Evolutionary conservation across 2,329 filamentous ascomycete species (phyloP), one percentile per base, ranked within the genome.

Genomic region (Pyrenochaeta sp.): DNA sequence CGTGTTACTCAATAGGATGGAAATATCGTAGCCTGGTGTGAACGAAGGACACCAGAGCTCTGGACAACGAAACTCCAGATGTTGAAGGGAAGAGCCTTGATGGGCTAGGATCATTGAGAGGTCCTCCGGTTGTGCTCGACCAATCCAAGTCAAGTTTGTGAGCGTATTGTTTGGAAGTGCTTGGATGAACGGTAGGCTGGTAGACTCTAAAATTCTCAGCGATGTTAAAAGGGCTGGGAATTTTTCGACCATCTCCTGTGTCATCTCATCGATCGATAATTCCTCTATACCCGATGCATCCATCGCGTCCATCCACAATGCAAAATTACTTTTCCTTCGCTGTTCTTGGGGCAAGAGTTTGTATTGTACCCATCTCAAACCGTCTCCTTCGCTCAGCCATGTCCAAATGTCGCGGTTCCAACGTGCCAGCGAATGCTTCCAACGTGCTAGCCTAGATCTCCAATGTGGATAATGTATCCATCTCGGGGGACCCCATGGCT

Each of bases 271-370:
- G 18, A 41, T 36, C 10, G 15, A 34, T 7, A 48, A 18, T n/a
- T 46, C 41, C 17, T 55, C 45, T 2, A 55, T 27, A 14, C 26
- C 7, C 4, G 34, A 37, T 44, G 45, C 53, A 32, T 53, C 41
- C 48, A 55, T 58, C 1, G 50, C 50, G 26, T 53, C 51, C 2
- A 53, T 21, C 51, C 51, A 58, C 1, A 55, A 30, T 6, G 44
- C 43, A 2, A 48, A 18, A 22, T 53, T 44, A 8, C 18, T 44
- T 27, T 58, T 55, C 6, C 22, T 20, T 22, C n/a, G 18, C 27
- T 44, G 37, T 14, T 35, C 32, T 36, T 30, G 23, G 17, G 19
- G 24, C 20, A 27, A 14, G 8, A 11, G 17, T 22, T 15, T 15
- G 21, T 21, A 40, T 13, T 37, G 9, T 26, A 40, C 11, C 35